phyloP scores from a whole-genome alignment of 306 rosid genomes.

The Cicer cuneatum region DNA sequence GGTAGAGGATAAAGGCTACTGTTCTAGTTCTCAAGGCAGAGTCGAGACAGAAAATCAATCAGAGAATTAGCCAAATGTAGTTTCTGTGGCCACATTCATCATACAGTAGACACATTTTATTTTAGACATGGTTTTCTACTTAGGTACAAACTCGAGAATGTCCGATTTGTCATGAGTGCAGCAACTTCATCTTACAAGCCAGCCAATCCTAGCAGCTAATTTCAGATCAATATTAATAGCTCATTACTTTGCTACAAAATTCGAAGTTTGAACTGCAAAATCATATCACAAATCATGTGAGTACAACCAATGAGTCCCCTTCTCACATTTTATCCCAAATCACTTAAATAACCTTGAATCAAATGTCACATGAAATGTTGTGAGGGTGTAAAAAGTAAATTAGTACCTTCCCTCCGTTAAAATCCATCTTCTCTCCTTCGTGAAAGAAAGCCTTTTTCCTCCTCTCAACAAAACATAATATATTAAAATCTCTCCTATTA shows the following conservation, averaged over 20 bases:
- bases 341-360: neutral
- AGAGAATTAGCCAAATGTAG: too few species aligned
- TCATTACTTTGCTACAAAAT: neutral
- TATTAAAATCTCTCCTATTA: neutral
- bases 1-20: too few species aligned
- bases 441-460: neutral
- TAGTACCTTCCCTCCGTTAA: neutral
- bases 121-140: neutral
- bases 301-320: too few species aligned
- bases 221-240: neutral
- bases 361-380: neutral
- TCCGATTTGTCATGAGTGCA: neutral
- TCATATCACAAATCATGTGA: too few species aligned
- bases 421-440: neutral
- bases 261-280: neutral
- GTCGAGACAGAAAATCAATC: too few species aligned
- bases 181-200: neutral
- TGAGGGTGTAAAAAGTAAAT: neutral
- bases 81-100: too few species aligned
- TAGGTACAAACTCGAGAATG: neutral
- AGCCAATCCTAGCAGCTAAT: neutral
- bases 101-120: neutral
- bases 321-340: too few species aligned
- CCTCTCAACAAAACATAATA: neutral
- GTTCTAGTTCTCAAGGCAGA: too few species aligned